These are phyloP conservation scores for Sclerotinia spermophila DNA, from an alignment of 2,329 filamentous ascomycete genomes.

Conservation along the genomic window DNA sequence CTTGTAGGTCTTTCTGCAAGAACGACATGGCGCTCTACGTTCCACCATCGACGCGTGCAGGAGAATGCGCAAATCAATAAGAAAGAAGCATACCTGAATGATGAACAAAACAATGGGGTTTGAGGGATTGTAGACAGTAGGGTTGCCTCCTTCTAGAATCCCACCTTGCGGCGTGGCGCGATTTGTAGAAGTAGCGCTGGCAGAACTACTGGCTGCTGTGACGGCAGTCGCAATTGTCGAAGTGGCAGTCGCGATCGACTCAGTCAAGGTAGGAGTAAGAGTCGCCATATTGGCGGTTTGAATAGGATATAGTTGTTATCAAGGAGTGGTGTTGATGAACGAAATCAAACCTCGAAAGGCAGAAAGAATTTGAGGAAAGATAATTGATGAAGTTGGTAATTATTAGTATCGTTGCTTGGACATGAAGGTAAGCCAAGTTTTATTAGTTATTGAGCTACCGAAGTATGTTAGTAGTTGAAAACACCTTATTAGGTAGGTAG, in stretches of 20 bases:
- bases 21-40: not conserved
- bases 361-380: not conserved
- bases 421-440: not conserved
- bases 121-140: conserved; percentile 56
- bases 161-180: conserved; percentile 51
- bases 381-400: not conserved
- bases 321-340: not conserved
- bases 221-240: conserved; percentile 6
- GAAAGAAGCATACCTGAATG: conserved; percentile 53
- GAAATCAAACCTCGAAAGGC: not conserved
- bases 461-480: not conserved
- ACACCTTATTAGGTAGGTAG: not conserved
- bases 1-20: not conserved
- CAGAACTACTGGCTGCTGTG: conserved; percentile 21
- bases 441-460: not conserved
- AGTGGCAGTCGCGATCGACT: conserved; percentile 4
- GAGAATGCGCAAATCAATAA: not conserved
- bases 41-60: not conserved
- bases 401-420: not conserved
- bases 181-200: conserved; percentile 22
- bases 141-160: conserved; percentile 61
- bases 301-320: not conserved
- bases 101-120: conserved; percentile 68
- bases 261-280: not conserved
- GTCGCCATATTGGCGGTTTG: conserved; percentile 3